Evolutionary conservation across 2,329 filamentous ascomycete genomes (phyloP).

Genomic region (Arthrinium phaeospermum): DNA sequence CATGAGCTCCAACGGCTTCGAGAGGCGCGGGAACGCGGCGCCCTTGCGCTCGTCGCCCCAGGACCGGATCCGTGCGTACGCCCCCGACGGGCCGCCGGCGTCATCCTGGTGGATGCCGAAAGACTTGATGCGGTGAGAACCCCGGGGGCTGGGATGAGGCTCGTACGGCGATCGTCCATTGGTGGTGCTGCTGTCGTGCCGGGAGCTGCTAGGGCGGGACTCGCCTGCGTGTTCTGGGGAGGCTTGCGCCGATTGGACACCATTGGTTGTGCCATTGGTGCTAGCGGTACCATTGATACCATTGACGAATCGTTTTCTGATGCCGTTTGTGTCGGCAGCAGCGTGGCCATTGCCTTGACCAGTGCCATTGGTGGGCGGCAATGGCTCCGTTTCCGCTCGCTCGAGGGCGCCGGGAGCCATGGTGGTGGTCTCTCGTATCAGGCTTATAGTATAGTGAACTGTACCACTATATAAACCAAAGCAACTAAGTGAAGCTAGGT

Average conservation of each 20-base stretch:
- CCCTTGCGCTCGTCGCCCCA: slow-evolving; percentile 38
- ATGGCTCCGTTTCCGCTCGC: slow-evolving; percentile 3
- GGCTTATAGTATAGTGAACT: background rate
- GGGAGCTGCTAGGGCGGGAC: background rate
- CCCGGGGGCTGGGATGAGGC: slow-evolving; percentile 23
- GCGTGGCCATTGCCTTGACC: slow-evolving; percentile 14
- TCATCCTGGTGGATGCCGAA: slow-evolving; percentile 41
- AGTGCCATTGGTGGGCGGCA: background rate
- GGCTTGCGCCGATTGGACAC: background rate
- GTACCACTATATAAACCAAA: background rate
- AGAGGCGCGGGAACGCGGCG: slow-evolving; percentile 56
- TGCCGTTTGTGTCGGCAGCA: slow-evolving; percentile 23
- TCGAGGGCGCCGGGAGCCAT: slow-evolving; percentile 18
- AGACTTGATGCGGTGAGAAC: slow-evolving; percentile 35
- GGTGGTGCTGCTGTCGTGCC: background rate
- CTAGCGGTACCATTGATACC: background rate
- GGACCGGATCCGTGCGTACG: slow-evolving; percentile 37
- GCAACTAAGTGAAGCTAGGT: background rate
- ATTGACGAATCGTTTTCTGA: slow-evolving; percentile 24
- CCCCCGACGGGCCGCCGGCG: slow-evolving; percentile 38
- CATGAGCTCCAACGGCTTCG: slow-evolving; percentile 62
- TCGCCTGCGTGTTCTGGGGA: background rate
- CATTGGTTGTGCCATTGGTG: background rate
- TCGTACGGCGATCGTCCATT: background rate
- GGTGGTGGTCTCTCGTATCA: background rate